phyloP scores from a whole-genome alignment of 495 filamentous ascomycete genomes.

The Chaetomium tenue region DNA sequence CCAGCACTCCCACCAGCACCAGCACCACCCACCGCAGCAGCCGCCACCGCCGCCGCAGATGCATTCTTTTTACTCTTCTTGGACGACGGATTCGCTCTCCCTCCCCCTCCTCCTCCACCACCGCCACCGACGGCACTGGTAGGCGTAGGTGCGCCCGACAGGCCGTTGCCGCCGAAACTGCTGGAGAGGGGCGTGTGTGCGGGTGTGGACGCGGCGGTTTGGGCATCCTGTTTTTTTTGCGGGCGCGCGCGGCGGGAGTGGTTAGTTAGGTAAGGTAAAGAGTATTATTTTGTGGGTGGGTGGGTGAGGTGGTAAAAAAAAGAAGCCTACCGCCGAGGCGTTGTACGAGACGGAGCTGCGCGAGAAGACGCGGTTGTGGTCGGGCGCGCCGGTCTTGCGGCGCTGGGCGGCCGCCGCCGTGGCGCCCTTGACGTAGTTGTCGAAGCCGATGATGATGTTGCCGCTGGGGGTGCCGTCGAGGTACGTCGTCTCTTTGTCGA shows the following conservation, averaged over 20 bases:
- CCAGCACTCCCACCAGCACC: too few relatives aligned
- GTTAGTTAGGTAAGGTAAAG: not conserved
- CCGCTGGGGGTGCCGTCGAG: constrained; percentile 85
- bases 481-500: constrained; percentile 78
- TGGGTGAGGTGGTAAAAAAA: not conserved
- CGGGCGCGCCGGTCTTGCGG: constrained; percentile 50
- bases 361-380: constrained; percentile 58
- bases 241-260: too few relatives aligned
- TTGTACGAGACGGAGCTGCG: constrained; percentile 59
- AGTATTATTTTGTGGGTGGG: not conserved
- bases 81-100: constrained; percentile 29
- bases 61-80: constrained; percentile 45
- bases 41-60: constrained; percentile 14
- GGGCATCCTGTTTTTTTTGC: constrained; percentile 41
- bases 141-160: constrained; percentile 47
- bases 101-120: constrained; percentile 6
- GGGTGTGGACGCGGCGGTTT: constrained; percentile 43
- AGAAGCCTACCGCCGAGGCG: constrained; percentile 26
- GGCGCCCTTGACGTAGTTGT: constrained; percentile 90
- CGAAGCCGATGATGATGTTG: constrained; percentile 96
- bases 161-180: constrained; percentile 39
- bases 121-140: constrained; percentile 41
- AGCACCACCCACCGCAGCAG: not conserved
- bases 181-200: constrained; percentile 52
- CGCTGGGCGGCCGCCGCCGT: constrained; percentile 48